Evolutionary conservation across 495 filamentous ascomycete genomes (phyloP).

Genomic region (Podospora anserina): DNA sequence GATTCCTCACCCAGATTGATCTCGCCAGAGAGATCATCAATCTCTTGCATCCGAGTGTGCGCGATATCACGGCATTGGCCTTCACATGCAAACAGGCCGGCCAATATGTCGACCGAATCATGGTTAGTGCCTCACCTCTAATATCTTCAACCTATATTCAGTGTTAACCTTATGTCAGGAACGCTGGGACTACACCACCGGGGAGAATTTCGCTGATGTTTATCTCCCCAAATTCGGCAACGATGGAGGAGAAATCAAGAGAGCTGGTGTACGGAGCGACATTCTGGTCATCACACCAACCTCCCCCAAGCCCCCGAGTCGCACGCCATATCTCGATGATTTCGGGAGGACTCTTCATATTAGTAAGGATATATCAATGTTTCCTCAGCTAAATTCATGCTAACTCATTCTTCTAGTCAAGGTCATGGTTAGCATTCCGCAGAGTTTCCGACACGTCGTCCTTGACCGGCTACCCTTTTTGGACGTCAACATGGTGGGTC

Average conservation of each 20-base stretch:
- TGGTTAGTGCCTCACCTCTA: neutral
- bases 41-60: neutral
- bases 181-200: neutral
- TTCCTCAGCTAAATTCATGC: no score
- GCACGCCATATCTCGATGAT: neutral
- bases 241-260: neutral
- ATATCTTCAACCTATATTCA: neutral
- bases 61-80: neutral
- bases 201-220: neutral
- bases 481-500: constrained; percentile 14
- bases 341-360: neutral
- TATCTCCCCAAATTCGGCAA: neutral
- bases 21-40: neutral
- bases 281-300: neutral
- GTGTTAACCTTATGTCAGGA: neutral
- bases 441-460: constrained; percentile 19
- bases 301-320: neutral
- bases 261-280: neutral
- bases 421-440: neutral
- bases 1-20: neutral
- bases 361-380: neutral
- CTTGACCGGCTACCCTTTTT: constrained; percentile 27
- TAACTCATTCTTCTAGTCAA: neutral
- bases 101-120: neutral
- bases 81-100: neutral